Evolutionary conservation across 371 early-diverging fungal genomes (phyloP).

Genomic region (Quaeritorhiza haematococci): DNA sequence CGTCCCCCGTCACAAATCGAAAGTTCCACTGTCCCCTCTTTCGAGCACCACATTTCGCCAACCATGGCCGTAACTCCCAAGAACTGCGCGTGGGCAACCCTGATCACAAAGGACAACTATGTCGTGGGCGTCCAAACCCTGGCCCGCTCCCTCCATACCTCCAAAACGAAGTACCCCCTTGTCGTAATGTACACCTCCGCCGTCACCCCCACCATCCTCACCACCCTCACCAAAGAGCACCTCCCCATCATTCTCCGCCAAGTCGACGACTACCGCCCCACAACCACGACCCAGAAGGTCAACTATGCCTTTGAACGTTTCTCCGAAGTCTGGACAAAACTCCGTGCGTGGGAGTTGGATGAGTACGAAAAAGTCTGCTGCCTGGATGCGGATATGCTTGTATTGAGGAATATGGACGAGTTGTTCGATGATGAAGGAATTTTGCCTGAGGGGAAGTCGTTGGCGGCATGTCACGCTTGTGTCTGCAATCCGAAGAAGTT

Average conservation of each 20-base stretch:
- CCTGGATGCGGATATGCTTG: slow-evolving; percentile 24
- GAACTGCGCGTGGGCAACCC: not conserved
- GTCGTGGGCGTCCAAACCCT: not conserved
- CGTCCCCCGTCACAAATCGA: no score
- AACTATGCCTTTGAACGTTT: slow-evolving; percentile 35
- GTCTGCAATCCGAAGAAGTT: slow-evolving; percentile 46
- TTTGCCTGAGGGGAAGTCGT: slow-evolving; percentile 17
- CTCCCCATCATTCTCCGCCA: not conserved
- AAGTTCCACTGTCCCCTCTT: not conserved
- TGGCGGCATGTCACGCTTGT: slow-evolving; percentile 48
- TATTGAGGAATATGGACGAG: slow-evolving; percentile 23
- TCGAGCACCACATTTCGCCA: not conserved
- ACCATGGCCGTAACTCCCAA: not conserved
- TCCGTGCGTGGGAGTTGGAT: slow-evolving; percentile 21
- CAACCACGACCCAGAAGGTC: not conserved
- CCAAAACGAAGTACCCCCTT: not conserved
- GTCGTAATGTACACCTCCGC: slow-evolving; percentile 1
- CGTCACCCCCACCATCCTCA: not conserved
- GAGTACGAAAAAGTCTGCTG: slow-evolving; percentile 22
- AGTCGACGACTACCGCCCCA: not conserved
- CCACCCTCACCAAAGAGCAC: not conserved
- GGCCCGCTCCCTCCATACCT: not conserved
- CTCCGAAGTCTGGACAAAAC: slow-evolving; percentile 26
- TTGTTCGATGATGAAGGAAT: slow-evolving; percentile 21
- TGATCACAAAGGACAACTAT: not conserved